Evolutionary conservation across 2,329 filamentous ascomycete species (phyloP), one percentile per base, ranked within the genome.

Genomic region (Stagonosporopsis cucurbitacearum): DNA sequence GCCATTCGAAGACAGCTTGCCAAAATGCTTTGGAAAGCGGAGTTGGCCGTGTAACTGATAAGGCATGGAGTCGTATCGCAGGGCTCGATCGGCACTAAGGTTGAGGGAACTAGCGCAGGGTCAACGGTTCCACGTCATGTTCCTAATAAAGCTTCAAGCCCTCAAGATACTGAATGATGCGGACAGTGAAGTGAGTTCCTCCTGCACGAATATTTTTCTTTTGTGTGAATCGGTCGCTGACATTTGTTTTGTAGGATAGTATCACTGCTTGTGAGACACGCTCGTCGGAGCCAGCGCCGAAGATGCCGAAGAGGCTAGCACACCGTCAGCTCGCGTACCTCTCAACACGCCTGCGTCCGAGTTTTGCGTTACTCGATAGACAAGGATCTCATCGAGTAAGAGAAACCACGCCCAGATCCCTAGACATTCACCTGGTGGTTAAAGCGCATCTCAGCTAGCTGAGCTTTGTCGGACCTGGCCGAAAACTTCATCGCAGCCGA

Each of bases 301-400:
- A 47, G 36, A 37, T 53, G 54, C 61, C 59, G 66, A 55, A 53
- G 52, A 63, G 60, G 63, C 67, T 67, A 68, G 56, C 40, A 57
- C 57, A 42, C 48, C 57, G 64, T 65, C 64, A 70, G 65, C 61
- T 58, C 59, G 61, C 65, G 60, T 65, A 64, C 58, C 28, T 66
- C 59, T 63, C 57, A 65, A 65, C 61, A 63, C 60, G 57, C 47
- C 53, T 56, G 47, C 42, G 30, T 28, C 53, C 37, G 37, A 20
- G 30, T 50, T 50, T 59, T 46, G 25, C 22, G 68, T 74, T 74
- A 74, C 70, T 74, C 71, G 68, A 73, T 71, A 53, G 46, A 62
- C 63, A 60, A 40, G 7, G 45, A 54, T 66, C 37, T 45, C 42
- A 72, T 74, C 69, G 70, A 73, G 69, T 72, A 66, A 73, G 56